Base-by-base conservation (phyloP, 768 basidiomycete species). In the Boletus coccyginus region DNA sequence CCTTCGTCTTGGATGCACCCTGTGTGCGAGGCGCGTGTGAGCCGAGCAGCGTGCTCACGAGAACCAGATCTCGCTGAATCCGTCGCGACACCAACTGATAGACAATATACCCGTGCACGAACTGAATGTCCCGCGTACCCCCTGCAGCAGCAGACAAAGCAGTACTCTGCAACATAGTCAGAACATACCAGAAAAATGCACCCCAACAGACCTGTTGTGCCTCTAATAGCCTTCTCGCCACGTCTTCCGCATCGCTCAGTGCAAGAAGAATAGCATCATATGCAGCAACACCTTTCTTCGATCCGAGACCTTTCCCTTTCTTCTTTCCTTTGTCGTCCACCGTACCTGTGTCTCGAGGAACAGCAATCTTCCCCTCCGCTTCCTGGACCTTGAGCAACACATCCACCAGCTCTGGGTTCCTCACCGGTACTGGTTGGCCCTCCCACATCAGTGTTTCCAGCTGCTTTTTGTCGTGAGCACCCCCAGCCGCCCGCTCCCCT, bases 351-450 rank as follows among this genome's bases (percentile, higher is more conserved):
- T 66, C 65, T 32, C 64, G 70, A 53, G 71, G 67, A 29, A 73
- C 74, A 31, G 73, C 73, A 44, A 97, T 74, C 57, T 77, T 82
- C 10, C 71, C 75, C 64, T 94, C 82, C 2, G 88, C 90, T 17
- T 87, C 83, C 65, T 95, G 92, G 5, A 96, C 88, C 61, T 83
- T 88, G 59, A 92, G 72, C 53, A 97, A 74, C 32, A 91, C 90
- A 64, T 88, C 90, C 46, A 97, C 95, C 55, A 98, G 75, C 71
- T 98, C 94, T 0, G 93, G 92, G 65, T 89, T 94, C 52, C 95
- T 82, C 44, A 97, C 80, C 17, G 94, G 92, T 7, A 98, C 84
- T 0, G 83, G 82, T 62, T 88, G 81, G 7, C 84, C 92, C 58
- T 94, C 93, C 92, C 94, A 97, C 3, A 76, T 60, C 36, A 94